phyloP scores from a whole-genome alignment of 805 yeast genomes.

The Danielia reshetovae region DNA sequence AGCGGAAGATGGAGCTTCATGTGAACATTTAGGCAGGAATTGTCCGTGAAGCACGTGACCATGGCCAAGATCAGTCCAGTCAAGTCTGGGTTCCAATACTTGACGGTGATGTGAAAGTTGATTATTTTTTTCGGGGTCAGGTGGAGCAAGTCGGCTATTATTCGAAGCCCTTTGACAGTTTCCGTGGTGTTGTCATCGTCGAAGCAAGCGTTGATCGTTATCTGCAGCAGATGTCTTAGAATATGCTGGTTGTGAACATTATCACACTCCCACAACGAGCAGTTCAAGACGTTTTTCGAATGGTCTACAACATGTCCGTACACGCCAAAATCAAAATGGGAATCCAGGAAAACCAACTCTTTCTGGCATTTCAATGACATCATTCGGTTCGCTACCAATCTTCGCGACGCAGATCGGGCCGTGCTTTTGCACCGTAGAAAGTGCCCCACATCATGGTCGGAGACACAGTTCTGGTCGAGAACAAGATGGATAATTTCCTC shows the following conservation, averaged over 20 bases:
- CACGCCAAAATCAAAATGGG: slow-evolving; percentile 3
- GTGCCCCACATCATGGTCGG: neutral
- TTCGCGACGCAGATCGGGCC: neutral
- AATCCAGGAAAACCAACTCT: neutral
- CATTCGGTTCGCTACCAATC: neutral
- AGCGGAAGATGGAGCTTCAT: neutral
- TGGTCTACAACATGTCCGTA: neutral
- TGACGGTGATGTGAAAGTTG: neutral
- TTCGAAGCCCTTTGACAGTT: neutral
- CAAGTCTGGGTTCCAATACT: neutral
- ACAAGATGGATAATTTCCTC: neutral
- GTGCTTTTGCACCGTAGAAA: neutral
- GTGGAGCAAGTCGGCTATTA: neutral
- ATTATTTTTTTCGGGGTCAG: neutral
- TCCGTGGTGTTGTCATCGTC: neutral
- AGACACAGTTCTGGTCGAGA: neutral
- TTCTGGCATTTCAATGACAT: neutral
- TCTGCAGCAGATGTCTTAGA: neutral
- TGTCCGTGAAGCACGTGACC: neutral
- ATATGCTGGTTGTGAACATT: neutral
- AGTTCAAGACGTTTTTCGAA: neutral
- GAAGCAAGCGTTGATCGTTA: neutral
- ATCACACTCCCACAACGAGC: neutral
- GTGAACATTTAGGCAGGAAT: no score
- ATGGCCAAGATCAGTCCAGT: neutral